phyloP scores from a whole-genome alignment of 176 grass and related monocot genomes.

The Neostapfia colusana region DNA sequence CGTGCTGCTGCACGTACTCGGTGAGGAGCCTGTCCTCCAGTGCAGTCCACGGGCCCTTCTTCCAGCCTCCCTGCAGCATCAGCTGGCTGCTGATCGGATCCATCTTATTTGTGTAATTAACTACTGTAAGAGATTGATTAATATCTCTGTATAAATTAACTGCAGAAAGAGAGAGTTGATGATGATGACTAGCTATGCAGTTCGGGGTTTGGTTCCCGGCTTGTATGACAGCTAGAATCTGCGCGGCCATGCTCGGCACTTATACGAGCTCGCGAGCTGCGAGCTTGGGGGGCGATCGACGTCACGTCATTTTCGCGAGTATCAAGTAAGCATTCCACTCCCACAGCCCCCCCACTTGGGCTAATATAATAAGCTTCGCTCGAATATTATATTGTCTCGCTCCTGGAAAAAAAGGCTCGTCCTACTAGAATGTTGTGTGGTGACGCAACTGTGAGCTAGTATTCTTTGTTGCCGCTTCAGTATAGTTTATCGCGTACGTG shows the following conservation, averaged over 20 bases:
- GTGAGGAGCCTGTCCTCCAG: slow-evolving; percentile 82
- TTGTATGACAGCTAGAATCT: slow-evolving; percentile 65
- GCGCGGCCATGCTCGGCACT: slow-evolving; percentile 47
- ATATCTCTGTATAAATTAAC: not conserved
- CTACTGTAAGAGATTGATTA: not conserved
- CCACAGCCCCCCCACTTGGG: too few relatives aligned
- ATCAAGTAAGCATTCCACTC: slow-evolving; percentile 48
- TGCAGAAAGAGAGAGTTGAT: not conserved
- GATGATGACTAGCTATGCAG: not conserved
- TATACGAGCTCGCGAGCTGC: slow-evolving; percentile 45
- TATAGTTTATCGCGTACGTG: slow-evolving; percentile 35
- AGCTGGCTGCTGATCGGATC: slow-evolving; percentile 45
- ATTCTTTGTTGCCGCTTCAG: slow-evolving; percentile 38
- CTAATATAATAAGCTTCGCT: slow-evolving; percentile 7
- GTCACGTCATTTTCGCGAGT: slow-evolving; percentile 42
- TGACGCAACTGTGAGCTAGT: slow-evolving; percentile 26
- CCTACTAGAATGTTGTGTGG: slow-evolving; percentile 52
- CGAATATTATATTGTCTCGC: slow-evolving; percentile 20
- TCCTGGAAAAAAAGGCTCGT: slow-evolving; percentile 1
- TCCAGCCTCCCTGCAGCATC: slow-evolving; percentile 56
- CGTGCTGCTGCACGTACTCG: slow-evolving; percentile 84
- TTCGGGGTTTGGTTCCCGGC: slow-evolving; percentile 41
- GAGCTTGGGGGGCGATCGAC: slow-evolving; percentile 28
- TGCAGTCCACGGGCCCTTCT: slow-evolving; percentile 86
- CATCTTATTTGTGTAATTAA: not conserved